phyloP scores from a whole-genome alignment of 2,329 filamentous ascomycete species.

The Alternaria panax region DNA sequence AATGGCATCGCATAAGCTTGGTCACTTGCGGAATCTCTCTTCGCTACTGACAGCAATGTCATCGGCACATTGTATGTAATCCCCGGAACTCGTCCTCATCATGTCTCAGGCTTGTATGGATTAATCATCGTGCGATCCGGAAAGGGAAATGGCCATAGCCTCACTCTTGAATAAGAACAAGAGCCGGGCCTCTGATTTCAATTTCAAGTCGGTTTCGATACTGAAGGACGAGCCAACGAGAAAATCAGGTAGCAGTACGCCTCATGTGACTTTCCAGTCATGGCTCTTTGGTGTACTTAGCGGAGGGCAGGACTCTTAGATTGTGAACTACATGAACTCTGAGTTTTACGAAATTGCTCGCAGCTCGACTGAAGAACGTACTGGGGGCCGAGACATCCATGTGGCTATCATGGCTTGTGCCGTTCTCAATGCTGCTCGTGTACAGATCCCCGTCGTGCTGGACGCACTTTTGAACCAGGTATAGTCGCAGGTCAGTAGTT shows the following conservation, averaged over 20 bases:
- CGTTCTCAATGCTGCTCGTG: slow-evolving; percentile 5
- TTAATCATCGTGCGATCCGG: too few relatives aligned
- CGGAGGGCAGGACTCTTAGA: slow-evolving; percentile 6
- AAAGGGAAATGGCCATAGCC: too few relatives aligned
- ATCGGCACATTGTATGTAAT: background rate
- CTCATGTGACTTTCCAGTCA: slow-evolving; percentile 6
- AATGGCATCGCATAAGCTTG: background rate
- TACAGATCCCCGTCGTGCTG: slow-evolving; percentile 1
- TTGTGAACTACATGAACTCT: slow-evolving; percentile 8
- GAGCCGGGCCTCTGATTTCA: too few relatives aligned
- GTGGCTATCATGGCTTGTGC: slow-evolving; percentile 6
- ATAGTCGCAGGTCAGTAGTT: slow-evolving; percentile 9
- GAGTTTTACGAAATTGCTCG: slow-evolving; percentile 2
- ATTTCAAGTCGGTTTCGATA: background rate
- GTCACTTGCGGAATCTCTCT: too few relatives aligned
- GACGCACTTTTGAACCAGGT: slow-evolving; percentile 3
- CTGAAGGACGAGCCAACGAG: background rate
- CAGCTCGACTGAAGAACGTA: background rate
- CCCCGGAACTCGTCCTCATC: too few relatives aligned
- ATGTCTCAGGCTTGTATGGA: too few relatives aligned
- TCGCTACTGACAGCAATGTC: background rate
- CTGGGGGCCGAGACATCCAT: slow-evolving; percentile 3
- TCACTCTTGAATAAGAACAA: too few relatives aligned
- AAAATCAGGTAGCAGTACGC: background rate
- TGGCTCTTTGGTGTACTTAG: slow-evolving; percentile 9